Conservation (phyloP, 2,329 filamentous ascomycete genomes). For the Xylariaceae sp. region DNA sequence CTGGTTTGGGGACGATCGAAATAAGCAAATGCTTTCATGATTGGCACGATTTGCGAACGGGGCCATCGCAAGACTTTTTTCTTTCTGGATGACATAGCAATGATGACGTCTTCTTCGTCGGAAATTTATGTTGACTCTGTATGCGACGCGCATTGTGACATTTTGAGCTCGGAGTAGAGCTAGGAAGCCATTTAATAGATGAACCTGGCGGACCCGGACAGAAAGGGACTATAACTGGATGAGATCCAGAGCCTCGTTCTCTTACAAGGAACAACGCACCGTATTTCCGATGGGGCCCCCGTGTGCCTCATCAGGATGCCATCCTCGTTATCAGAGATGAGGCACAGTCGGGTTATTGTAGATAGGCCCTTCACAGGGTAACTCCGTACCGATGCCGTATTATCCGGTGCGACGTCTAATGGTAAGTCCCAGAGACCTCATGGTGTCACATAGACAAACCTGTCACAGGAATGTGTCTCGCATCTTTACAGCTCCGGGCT, state of each 20-base stretch:
- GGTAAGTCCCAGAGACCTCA: background rate
- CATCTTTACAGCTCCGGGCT: background rate
- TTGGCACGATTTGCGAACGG: background rate
- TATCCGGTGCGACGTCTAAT: slow-evolving; percentile 17
- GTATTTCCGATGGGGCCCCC: slow-evolving; percentile 18
- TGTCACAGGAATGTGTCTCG: slow-evolving; percentile 11
- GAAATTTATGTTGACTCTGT: background rate
- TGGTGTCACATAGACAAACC: slow-evolving; percentile 1
- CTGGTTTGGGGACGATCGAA: no score
- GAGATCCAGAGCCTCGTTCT: background rate
- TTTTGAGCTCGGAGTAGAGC: no score
- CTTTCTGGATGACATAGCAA: background rate
- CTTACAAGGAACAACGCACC: slow-evolving; percentile 15
- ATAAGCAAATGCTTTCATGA: slow-evolving; percentile 14
- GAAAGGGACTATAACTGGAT: no score
- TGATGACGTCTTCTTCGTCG: background rate
- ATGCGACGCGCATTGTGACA: background rate
- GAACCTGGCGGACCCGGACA: background rate
- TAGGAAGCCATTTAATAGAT: no score
- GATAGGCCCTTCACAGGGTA: background rate
- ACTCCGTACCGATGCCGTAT: slow-evolving; percentile 10
- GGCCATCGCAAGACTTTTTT: background rate
- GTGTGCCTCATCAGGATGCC: no score
- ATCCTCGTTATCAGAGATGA: background rate
- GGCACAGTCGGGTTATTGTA: background rate